A percentile compares a stretch with the other conserved stretches of the same genome.
These are phyloP conservation scores for Backusella australiensis DNA, from an alignment of 192 early-diverging fungal genomes.

Conservation along the genomic window DNA sequence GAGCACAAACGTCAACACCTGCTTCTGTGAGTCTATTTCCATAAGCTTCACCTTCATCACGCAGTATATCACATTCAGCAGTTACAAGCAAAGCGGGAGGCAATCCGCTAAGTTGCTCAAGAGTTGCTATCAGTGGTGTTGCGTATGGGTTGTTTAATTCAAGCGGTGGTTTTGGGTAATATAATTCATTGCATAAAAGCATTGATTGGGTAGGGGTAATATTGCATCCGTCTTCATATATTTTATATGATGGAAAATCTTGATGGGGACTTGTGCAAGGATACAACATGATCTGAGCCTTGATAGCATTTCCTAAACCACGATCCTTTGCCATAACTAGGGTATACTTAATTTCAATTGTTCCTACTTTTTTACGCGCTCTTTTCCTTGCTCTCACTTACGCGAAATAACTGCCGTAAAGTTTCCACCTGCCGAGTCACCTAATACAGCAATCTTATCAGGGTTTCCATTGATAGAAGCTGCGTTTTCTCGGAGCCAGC, in stretches of 20 bases:
- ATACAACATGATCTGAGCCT: conserved; percentile 14
- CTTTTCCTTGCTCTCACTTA: background rate
- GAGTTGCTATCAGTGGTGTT: background rate
- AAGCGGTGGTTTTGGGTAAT: background rate
- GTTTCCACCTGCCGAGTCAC: conserved; percentile 27
- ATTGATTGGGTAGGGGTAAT: too few species aligned
- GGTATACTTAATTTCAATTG: background rate
- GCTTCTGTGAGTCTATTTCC: conserved; percentile 5
- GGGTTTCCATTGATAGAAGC: background rate
- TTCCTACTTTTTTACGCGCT: background rate
- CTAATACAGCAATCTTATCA: conserved; percentile 7
- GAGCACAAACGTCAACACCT: conserved; percentile 22
- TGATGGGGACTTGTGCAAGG: background rate
- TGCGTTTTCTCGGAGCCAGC: conserved; percentile 4
- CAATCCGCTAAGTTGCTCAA: conserved; percentile 12
- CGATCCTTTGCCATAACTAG: conserved; percentile 7
- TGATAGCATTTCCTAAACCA: background rate
- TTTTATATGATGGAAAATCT: background rate
- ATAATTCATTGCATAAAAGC: background rate
- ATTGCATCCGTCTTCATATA: background rate
- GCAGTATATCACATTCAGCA: conserved; percentile 17
- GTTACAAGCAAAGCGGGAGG: conserved; percentile 20
- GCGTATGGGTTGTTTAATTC: background rate
- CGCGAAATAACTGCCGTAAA: background rate
- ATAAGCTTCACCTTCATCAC: conserved; percentile 25